phyloP scores from a whole-genome alignment of 495 filamentous ascomycete genomes.

The Aspergillus indologenus region DNA sequence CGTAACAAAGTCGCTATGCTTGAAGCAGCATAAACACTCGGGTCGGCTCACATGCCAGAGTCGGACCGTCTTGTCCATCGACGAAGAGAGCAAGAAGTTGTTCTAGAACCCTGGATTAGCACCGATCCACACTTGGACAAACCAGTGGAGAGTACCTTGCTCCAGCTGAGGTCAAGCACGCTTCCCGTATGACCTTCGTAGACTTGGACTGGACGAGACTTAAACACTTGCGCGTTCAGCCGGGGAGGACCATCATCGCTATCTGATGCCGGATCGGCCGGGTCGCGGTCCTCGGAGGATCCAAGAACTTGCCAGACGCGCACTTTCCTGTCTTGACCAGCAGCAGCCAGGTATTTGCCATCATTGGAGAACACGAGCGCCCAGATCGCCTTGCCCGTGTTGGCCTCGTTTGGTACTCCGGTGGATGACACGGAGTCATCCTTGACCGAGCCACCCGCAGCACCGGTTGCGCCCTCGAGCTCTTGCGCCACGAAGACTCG shows the following conservation, averaged over 20 bases:
- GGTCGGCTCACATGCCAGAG: constrained; percentile 85
- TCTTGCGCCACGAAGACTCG: constrained; percentile 91
- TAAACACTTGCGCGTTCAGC: constrained; percentile 90
- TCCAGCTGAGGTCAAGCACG: constrained; percentile 92
- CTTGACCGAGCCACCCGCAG: constrained; percentile 23
- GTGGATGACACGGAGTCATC: constrained; percentile 27
- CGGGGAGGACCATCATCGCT: constrained; percentile 46
- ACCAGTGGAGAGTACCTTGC: constrained; percentile 58
- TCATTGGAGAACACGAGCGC: constrained; percentile 90
- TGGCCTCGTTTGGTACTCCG: constrained; percentile 35
- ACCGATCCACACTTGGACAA: not conserved
- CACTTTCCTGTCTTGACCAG: constrained; percentile 81
- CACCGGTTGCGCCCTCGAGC: constrained; percentile 42
- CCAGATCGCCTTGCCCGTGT: constrained; percentile 67
- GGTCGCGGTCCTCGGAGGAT: constrained; percentile 70
- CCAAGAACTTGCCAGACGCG: constrained; percentile 89
- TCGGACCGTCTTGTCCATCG: constrained; percentile 97
- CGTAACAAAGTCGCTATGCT: constrained; percentile 95
- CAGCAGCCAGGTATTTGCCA: constrained; percentile 86
- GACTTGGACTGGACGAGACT: constrained; percentile 68
- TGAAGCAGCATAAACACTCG: constrained; percentile 93
- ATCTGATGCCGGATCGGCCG: constrained; percentile 69
- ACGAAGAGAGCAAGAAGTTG: constrained; percentile 93
- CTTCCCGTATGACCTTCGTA: constrained; percentile 85
- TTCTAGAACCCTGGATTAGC: constrained; percentile 52